Evolutionary conservation across 495 filamentous ascomycete species (phyloP).

Genomic region (Aspergillus olivimuriae): DNA sequence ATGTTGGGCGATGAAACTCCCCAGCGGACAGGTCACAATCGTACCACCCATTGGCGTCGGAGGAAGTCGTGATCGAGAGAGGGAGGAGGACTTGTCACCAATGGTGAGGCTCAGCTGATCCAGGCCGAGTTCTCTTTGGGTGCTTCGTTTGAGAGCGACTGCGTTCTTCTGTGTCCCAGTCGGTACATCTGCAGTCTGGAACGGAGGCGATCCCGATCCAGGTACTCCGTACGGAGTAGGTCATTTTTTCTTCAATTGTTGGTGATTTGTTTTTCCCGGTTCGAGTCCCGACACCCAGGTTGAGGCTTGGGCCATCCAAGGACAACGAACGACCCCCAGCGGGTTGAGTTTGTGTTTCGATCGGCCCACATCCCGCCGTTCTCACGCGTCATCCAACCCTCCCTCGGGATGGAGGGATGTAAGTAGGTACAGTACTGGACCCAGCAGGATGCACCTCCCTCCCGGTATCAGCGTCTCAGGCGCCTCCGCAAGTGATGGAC

Average conservation of each 20-base stretch:
- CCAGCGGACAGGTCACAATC: slow-evolving; percentile 1
- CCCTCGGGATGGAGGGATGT: too few species aligned
- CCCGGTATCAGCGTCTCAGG: too few species aligned
- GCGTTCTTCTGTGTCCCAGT: too few species aligned
- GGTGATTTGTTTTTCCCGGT: too few species aligned
- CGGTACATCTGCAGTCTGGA: too few species aligned
- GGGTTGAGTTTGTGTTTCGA: slow-evolving; percentile 7
- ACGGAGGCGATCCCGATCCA: too few species aligned
- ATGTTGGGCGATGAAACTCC: background rate
- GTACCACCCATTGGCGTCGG: background rate
- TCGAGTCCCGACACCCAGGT: too few species aligned
- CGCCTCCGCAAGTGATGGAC: too few species aligned
- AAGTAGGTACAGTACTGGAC: too few species aligned
- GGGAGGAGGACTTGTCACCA: background rate
- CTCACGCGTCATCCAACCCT: too few species aligned
- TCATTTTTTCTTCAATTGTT: background rate
- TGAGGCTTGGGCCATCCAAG: background rate
- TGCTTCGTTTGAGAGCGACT: background rate
- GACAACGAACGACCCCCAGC: background rate
- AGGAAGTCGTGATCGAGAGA: background rate
- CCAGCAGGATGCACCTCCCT: too few species aligned
- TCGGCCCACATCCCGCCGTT: slow-evolving; percentile 13
- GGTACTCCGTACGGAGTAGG: background rate
- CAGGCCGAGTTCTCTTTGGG: too few species aligned
- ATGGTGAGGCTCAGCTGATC: background rate